Conservation (phyloP, 345 rosid genomes). For the Populus alba region DNA sequence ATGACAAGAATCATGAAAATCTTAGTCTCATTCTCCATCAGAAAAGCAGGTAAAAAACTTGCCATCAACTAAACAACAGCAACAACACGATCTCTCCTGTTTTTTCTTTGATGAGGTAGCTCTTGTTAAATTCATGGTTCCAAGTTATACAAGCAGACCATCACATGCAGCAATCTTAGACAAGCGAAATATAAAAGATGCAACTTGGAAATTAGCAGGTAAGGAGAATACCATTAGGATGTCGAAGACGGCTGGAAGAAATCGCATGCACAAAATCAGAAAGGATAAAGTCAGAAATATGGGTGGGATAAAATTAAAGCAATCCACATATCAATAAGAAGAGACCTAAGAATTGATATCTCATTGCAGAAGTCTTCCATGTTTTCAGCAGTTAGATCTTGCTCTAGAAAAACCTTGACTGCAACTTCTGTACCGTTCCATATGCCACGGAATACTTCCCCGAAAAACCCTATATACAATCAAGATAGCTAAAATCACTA, state of each 20-base stretch:
- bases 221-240: constrained; percentile 80
- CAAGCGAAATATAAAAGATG: not conserved
- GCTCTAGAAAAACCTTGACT: constrained; percentile 91
- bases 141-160: not conserved
- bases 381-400: constrained; percentile 92
- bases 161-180: not conserved
- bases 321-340: constrained; percentile 23
- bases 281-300: constrained; percentile 35
- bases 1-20: not conserved
- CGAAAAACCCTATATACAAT: constrained; percentile 65
- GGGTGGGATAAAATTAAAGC: constrained; percentile 15
- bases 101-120: not conserved
- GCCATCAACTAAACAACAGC: not conserved
- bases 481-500: not conserved
- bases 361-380: constrained; percentile 99
- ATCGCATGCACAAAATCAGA: constrained; percentile 25
- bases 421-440: constrained; percentile 99
- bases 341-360: constrained; percentile 90
- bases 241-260: constrained; percentile 82
- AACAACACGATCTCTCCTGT: not conserved
- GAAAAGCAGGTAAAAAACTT: not conserved
- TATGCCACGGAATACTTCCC: constrained; percentile 92
- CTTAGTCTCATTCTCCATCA: not conserved
- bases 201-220: not conserved
- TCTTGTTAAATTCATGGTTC: not conserved